Percentiles rank a stretch among this genome's conserved stretches.
phyloP scores from a whole-genome alignment of 2,329 filamentous ascomycete species.

The Aspergillus aculeatinus region DNA sequence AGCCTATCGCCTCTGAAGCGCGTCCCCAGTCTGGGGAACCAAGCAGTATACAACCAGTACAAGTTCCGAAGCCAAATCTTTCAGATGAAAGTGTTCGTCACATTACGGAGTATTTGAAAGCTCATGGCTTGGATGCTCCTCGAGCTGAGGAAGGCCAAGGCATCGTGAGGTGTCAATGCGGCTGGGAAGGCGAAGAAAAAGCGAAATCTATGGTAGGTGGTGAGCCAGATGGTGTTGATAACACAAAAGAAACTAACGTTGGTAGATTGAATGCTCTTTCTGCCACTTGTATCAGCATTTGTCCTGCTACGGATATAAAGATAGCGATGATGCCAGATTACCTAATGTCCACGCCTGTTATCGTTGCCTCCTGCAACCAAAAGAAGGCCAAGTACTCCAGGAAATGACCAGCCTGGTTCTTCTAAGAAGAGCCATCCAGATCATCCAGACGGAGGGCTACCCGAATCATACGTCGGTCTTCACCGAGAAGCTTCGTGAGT shows the following conservation, averaged over 20 bases:
- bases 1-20: conserved; percentile 17
- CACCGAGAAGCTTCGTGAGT: conserved; percentile 34
- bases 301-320: conserved; percentile 48
- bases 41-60: conserved; percentile 9
- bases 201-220: conserved; percentile 43
- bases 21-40: conserved; percentile 2
- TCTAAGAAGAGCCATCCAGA: conserved; percentile 27
- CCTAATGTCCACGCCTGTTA: conserved; percentile 49
- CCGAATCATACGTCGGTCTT: conserved; percentile 26
- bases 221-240: background rate
- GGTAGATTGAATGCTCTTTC: conserved; percentile 45
- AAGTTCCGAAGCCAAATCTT: conserved; percentile 15
- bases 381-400: conserved; percentile 26
- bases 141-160: background rate
- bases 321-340: conserved; percentile 37
- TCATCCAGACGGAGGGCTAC: conserved; percentile 33
- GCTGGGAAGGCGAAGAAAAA: conserved; percentile 37
- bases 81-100: conserved; percentile 17
- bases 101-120: conserved; percentile 16
- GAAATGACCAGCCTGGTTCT: conserved; percentile 31
- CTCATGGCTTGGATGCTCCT: background rate
- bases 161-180: conserved; percentile 44
- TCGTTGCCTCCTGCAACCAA: conserved; percentile 41
- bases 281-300: conserved; percentile 49
- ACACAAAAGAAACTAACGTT: conserved; percentile 11